A percentile compares a stretch with the other conserved stretches of the same genome.
phyloP scores from a whole-genome alignment of 352 stramenopile genomes.

The Globisporangium abappressorium region DNA sequence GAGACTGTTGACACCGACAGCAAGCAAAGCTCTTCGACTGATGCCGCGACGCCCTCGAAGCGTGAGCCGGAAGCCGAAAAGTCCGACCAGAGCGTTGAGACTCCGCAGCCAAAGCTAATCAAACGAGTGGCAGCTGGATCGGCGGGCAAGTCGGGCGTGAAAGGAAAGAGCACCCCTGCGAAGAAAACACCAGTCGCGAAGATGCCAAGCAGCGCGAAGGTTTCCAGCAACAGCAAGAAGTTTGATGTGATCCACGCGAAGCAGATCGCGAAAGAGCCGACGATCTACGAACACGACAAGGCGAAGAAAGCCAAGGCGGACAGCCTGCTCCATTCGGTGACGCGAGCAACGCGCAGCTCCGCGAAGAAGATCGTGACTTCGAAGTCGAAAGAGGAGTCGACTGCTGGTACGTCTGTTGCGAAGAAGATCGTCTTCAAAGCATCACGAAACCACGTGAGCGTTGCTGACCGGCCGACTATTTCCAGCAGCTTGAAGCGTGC shows the following conservation, averaged over 20 bases:
- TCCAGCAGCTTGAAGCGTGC: conserved; percentile 18
- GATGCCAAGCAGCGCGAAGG: conserved; percentile 16
- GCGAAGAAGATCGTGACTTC: conserved; percentile 1
- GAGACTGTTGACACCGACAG: background rate
- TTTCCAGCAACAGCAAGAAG: conserved; percentile 15
- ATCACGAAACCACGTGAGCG: conserved; percentile 14
- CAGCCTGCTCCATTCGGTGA: background rate
- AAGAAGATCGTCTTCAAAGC: conserved; percentile 17
- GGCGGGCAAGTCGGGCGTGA: conserved; percentile 11
- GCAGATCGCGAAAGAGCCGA: conserved; percentile 14
- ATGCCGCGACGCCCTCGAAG: background rate
- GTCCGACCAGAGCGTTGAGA: background rate
- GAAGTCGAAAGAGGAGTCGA: conserved; percentile 4
- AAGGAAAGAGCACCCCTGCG: conserved; percentile 2
- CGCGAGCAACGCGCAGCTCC: conserved; percentile 16
- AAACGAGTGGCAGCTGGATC: conserved; percentile 9
- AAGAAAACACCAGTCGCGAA: conserved; percentile 14
- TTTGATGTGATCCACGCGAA: conserved; percentile 19
- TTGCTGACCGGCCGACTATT: conserved; percentile 17
- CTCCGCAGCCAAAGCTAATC: conserved; percentile 13
- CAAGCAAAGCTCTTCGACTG: background rate
- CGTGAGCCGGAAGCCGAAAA: background rate
- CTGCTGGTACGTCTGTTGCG: background rate
- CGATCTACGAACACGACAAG: conserved; percentile 14
- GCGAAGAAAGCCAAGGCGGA: conserved; percentile 17